Evolutionary conservation across 352 stramenopile species (phyloP).

Genomic region (Globisporangium yorkense): DNA sequence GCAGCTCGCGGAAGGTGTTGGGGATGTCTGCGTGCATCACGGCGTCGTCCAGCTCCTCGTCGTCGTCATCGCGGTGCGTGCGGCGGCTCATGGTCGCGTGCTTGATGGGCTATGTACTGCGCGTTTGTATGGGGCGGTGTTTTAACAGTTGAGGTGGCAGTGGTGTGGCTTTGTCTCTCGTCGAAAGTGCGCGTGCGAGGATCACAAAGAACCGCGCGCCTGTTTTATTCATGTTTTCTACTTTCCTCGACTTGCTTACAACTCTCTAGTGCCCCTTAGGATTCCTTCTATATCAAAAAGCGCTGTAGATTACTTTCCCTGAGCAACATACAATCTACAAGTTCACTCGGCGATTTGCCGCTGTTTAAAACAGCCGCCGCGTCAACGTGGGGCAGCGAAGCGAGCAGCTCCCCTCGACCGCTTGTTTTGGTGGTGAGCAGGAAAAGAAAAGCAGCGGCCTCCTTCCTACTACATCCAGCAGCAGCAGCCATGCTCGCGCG

Average conservation of each 20-base stretch:
- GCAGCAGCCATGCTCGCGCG: slow-evolving; percentile 22
- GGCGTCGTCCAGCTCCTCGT: slow-evolving; percentile 77
- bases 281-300: too few species aligned
- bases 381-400: too few species aligned
- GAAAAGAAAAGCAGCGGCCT: slow-evolving; percentile 15
- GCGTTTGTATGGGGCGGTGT: neutral
- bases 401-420: neutral
- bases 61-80: slow-evolving; percentile 59
- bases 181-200: neutral
- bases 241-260: neutral
- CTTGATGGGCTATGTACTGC: neutral
- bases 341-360: too few species aligned
- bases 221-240: neutral
- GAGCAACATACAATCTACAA: too few species aligned
- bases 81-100: slow-evolving; percentile 29
- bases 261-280: neutral
- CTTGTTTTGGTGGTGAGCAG: slow-evolving; percentile 33
- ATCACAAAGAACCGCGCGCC: neutral
- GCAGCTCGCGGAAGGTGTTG: slow-evolving; percentile 84
- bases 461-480: neutral
- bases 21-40: slow-evolving; percentile 84
- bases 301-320: too few species aligned
- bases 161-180: neutral
- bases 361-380: too few species aligned
- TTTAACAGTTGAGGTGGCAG: neutral